Evolutionary conservation across 805 yeast genomes (phyloP), one percentile per base, ranked within the genome.

Genomic region (Myxozyma sirexii): DNA sequence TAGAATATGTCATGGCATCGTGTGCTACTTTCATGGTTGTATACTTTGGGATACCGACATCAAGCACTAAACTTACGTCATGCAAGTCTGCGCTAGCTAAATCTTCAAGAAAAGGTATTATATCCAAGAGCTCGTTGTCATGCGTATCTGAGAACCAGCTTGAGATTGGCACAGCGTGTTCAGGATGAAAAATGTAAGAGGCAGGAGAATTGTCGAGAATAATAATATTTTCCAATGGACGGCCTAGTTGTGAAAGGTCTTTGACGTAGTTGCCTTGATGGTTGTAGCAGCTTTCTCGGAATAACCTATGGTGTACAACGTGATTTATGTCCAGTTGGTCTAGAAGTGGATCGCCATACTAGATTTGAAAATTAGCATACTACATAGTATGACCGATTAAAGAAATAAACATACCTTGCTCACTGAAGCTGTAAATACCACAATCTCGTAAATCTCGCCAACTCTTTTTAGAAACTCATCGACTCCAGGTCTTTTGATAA

Each of bases 81-180:
- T 85, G 87, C 56, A 94, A 97, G 17, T 38, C 51, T 47, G 79
- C 80, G 10, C 79, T 72, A 5, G 97, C 83, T 57, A 94, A 76
- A 72, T 94, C 98, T 73, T 90, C 90, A 67, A 94, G 79, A 61
- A 94, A 84, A 13, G 98, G 99, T 56, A 94, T 77, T 74, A 94
- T 83, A 75, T 94, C 99, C 63, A 89, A 75, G 69, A 94, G 80
- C 79, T 94, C 99, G 72, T 92, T 92, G 74, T 94, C 99, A 74
- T 94, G 99, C 29, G 94, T 85, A 75, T 94, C 99, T 67, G 97
- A 89, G 79, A 94, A 94, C 99, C 99, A 94, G 73, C 94, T 86
- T 66, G 97, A 89, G 29, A 94, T 89, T 24, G 99, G 99, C 29
- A 94, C 87, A 7, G 98, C 96, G 76, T 94, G 97, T 74, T 90